Conservation (phyloP, 169 alveolate species). For the Cryptosporidium muris region DNA sequence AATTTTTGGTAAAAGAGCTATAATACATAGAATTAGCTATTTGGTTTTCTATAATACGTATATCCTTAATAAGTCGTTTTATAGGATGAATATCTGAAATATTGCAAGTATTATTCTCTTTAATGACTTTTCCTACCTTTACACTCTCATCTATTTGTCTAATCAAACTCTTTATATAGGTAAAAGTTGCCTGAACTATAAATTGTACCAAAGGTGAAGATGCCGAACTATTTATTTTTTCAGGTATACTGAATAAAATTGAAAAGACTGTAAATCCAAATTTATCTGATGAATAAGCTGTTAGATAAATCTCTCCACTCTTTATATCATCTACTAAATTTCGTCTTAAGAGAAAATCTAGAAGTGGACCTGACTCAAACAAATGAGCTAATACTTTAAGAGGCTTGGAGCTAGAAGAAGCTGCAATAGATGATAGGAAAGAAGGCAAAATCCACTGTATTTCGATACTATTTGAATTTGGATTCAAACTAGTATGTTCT, state of each 20-base stretch:
- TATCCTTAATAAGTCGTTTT: constrained; percentile 14
- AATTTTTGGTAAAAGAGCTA: constrained; percentile 35
- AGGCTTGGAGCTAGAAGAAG: constrained; percentile 53
- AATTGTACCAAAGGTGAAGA: constrained; percentile 43
- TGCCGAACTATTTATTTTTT: constrained; percentile 17
- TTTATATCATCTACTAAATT: constrained; percentile 25
- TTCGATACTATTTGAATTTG: constrained; percentile 18
- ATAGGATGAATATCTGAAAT: neutral
- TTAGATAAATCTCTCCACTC: constrained; percentile 61
- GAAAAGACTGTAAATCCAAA: constrained; percentile 62
- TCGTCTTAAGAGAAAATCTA: constrained; percentile 33
- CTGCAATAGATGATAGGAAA: constrained; percentile 23
- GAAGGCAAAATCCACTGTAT: constrained; percentile 65
- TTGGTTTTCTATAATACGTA: constrained; percentile 31
- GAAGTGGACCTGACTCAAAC: constrained; percentile 39
- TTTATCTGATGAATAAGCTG: constrained; percentile 66
- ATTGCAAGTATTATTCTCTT: neutral
- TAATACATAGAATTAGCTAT: constrained; percentile 55
- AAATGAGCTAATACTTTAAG: constrained; percentile 33
- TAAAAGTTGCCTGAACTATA: constrained; percentile 45
- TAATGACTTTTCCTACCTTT: neutral
- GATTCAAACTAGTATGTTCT: constrained; percentile 2
- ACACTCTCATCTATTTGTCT: constrained; percentile 13
- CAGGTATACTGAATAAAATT: constrained; percentile 24
- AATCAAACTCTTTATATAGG: constrained; percentile 34